phyloP scores from a whole-genome alignment of 305 asterid species.

The Lippia alba region DNA sequence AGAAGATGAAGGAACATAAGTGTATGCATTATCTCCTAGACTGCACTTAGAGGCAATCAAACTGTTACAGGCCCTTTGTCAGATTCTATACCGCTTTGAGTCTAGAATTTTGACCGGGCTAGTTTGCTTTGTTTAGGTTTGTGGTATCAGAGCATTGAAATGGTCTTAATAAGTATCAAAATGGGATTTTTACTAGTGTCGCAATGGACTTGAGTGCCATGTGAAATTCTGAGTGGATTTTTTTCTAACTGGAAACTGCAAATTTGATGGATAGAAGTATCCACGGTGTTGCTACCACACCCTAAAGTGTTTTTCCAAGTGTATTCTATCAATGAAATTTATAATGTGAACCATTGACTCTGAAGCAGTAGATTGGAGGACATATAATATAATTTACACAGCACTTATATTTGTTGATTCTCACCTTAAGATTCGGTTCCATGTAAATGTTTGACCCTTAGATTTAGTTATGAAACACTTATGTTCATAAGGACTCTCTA shows the following conservation, averaged over 20 bases:
- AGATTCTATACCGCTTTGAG: slow-evolving; percentile 24
- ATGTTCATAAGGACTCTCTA: slow-evolving; percentile 8
- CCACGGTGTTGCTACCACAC: not conserved
- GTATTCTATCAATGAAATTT: not conserved
- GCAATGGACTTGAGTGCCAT: not conserved
- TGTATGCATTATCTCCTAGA: not conserved
- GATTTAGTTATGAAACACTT: not conserved
- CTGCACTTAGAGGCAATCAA: slow-evolving; percentile 2
- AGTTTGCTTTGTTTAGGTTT: slow-evolving; percentile 12
- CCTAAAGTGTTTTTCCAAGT: not conserved
- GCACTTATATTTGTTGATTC: not conserved
- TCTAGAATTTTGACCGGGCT: slow-evolving; percentile 2
- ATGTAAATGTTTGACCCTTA: not conserved
- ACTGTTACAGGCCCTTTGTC: slow-evolving; percentile 14
- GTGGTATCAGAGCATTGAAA: slow-evolving; percentile 23
- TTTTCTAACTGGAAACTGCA: slow-evolving; percentile 16
- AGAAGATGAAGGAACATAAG: slow-evolving; percentile 24
- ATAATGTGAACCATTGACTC: not conserved
- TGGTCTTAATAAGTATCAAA: slow-evolving; percentile 12
- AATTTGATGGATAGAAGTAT: not conserved
- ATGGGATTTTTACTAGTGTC: not conserved
- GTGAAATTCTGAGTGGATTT: not conserved
- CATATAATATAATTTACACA: not conserved
- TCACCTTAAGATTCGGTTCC: not conserved
- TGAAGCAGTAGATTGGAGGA: not conserved